A percentile compares a stretch with the other conserved stretches of the same genome.
phyloP scores from a whole-genome alignment of 2,329 filamentous ascomycete species.

The Cladophialophora bantiana region DNA sequence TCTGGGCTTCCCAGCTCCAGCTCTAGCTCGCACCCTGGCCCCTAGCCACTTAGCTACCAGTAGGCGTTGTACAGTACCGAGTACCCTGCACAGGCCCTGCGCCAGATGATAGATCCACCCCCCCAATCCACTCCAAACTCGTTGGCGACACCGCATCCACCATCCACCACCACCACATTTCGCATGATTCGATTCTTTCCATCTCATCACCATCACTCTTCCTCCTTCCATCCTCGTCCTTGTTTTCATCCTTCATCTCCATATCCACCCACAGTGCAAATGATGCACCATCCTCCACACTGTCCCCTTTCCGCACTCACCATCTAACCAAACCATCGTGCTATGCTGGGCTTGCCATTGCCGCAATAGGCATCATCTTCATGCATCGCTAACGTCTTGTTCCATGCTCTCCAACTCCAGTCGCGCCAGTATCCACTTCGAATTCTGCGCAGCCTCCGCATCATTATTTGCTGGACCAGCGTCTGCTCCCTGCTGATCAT shows the following conservation, averaged over 20 bases:
- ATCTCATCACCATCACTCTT: slow-evolving; percentile 5
- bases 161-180: slow-evolving; percentile 13
- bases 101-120: slow-evolving; percentile 5
- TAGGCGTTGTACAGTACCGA: no score
- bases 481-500: slow-evolving; percentile 30
- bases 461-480: slow-evolving; percentile 20
- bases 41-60: no score
- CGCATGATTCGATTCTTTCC: slow-evolving; percentile 11
- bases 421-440: slow-evolving; percentile 25
- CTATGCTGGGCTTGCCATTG: background rate
- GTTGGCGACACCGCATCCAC: slow-evolving; percentile 21
- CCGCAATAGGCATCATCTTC: background rate
- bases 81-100: no score
- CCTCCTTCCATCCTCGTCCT: slow-evolving; percentile 2
- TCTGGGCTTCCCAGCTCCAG: background rate
- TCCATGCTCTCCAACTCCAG: slow-evolving; percentile 15
- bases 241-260: slow-evolving; percentile 15
- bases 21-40: no score
- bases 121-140: slow-evolving; percentile 9
- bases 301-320: slow-evolving; percentile 3
- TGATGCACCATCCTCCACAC: slow-evolving; percentile 2
- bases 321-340: background rate
- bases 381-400: slow-evolving; percentile 22
- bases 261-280: background rate
- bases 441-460: slow-evolving; percentile 30